Evolutionary conservation across 192 early-diverging fungal species (phyloP).

Genomic region (Gigaspora rosea): DNA sequence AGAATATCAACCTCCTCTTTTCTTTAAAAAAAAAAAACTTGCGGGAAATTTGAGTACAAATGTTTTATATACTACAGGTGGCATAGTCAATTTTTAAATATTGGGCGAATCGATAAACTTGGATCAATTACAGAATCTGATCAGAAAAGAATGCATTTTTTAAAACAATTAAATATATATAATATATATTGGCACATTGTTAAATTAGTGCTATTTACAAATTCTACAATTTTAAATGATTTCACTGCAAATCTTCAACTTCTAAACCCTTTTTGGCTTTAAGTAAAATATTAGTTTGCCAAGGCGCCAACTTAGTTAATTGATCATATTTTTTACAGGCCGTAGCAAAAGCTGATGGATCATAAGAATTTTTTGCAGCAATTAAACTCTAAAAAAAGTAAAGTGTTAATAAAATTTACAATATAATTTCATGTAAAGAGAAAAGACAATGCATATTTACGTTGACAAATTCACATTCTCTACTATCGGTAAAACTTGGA

Average conservation of each 20-base stretch:
- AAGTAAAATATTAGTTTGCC: conserved; percentile 27
- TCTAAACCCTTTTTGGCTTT: conserved; percentile 19
- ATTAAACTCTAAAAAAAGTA: conserved; percentile 6
- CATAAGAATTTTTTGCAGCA: conserved; percentile 19
- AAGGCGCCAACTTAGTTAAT: conserved; percentile 10
- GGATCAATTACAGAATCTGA: no score
- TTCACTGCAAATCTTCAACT: conserved; percentile 29
- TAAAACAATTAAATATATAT: no score
- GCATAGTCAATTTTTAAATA: no score
- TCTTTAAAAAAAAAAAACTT: no score
- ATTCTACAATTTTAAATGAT: no score
- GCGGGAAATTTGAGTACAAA: no score
- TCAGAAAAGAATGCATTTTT: no score
- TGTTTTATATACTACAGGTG: no score
- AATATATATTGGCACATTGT: no score
- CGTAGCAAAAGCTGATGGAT: conserved; percentile 29
- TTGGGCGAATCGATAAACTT: no score
- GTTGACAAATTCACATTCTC: conserved; percentile 24
- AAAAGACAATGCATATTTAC: background rate
- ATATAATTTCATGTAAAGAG: background rate
- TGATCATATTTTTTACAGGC: conserved; percentile 27
- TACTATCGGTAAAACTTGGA: conserved; percentile 31
- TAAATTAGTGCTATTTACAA: no score
- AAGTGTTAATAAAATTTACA: background rate
- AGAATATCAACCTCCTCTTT: no score